These are phyloP conservation scores for Candida dajiaensis DNA, from an alignment of 805 yeast genomes.

Conservation along the genomic window DNA sequence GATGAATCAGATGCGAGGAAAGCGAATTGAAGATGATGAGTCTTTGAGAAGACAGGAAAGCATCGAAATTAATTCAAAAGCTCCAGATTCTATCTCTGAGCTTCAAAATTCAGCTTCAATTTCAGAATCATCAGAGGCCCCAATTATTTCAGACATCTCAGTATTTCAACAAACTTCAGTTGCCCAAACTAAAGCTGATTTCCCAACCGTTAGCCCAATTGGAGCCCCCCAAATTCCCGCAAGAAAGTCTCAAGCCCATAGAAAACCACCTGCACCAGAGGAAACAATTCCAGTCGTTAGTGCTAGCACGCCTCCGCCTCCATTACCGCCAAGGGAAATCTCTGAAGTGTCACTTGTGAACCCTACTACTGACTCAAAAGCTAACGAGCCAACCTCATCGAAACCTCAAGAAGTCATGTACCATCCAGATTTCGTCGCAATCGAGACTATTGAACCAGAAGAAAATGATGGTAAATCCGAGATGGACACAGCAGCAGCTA, in stretches of 20 bases:
- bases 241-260: slow-evolving; percentile 3
- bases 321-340: slow-evolving; percentile 10
- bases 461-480: background rate
- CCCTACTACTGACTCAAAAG: background rate
- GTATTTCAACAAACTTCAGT: background rate
- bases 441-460: background rate
- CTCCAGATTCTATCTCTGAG: background rate
- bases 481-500: background rate
- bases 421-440: background rate
- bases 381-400: background rate
- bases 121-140: background rate
- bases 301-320: slow-evolving; percentile 5
- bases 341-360: background rate
- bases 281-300: slow-evolving; percentile 1
- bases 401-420: background rate
- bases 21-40: slow-evolving; percentile 16
- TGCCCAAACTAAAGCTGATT: no score
- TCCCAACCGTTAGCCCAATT: background rate
- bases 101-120: background rate
- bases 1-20: slow-evolving; percentile 11
- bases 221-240: slow-evolving; percentile 1
- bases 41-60: background rate
- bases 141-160: background rate
- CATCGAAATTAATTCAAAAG: background rate
- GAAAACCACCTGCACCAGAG: background rate